Percentiles rank a stretch among this genome's conserved stretches.
phyloP scores from a whole-genome alignment of 2,329 filamentous ascomycete genomes.

The Raffaelea albimanens region DNA sequence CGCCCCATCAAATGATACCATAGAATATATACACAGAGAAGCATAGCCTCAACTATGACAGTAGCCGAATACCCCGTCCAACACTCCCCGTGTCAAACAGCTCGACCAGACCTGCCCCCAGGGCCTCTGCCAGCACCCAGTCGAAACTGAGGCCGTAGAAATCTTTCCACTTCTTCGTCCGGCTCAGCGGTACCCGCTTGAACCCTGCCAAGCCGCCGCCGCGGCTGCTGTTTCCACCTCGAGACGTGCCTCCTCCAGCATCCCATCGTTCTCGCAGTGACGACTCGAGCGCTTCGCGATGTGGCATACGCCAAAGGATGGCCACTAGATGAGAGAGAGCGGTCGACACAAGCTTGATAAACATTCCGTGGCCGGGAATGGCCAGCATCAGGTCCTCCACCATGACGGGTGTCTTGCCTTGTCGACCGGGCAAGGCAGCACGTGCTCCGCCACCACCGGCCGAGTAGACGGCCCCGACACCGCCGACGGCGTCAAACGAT shows the following conservation, averaged over 20 bases:
- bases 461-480: slow-evolving; percentile 53
- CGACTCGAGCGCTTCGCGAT: slow-evolving; percentile 53
- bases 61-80: slow-evolving; percentile 51
- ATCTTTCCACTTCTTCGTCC: slow-evolving; percentile 60
- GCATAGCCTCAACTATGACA: too few relatives aligned
- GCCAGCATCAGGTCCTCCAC: slow-evolving; percentile 42
- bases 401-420: slow-evolving; percentile 9
- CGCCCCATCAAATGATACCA: too few relatives aligned
- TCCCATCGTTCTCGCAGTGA: slow-evolving; percentile 62
- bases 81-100: slow-evolving; percentile 67
- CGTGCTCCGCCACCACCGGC: slow-evolving; percentile 44
- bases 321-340: slow-evolving; percentile 53
- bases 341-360: slow-evolving; percentile 54
- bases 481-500: slow-evolving; percentile 59
- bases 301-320: slow-evolving; percentile 48
- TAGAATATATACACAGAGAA: too few relatives aligned
- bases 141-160: slow-evolving; percentile 62
- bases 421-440: slow-evolving; percentile 28
- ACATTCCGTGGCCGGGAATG: slow-evolving; percentile 56
- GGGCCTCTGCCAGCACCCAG: slow-evolving; percentile 62
- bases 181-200: slow-evolving; percentile 41
- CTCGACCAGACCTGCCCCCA: slow-evolving; percentile 62
- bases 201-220: slow-evolving; percentile 44
- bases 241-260: slow-evolving; percentile 33
- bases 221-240: slow-evolving; percentile 26